Conservation (phyloP, 2,329 filamentous ascomycete species). For the Paecilomyces variotii region DNA sequence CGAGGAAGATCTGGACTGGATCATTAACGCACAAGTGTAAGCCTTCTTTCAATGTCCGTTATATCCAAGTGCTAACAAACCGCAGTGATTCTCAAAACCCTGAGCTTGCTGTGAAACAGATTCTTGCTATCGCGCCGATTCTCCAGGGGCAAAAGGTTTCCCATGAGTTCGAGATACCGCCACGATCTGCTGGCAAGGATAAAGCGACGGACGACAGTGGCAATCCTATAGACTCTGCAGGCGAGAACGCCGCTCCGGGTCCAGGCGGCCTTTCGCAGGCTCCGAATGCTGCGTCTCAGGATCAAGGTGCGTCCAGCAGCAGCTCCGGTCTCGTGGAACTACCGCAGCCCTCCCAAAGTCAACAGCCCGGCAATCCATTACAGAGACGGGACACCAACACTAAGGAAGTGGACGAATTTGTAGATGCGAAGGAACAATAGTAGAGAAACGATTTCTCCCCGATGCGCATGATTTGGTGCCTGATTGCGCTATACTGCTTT, state of each 20-base stretch:
- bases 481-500: not conserved
- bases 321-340: conserved; percentile 11
- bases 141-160: conserved; percentile 62
- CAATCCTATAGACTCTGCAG: conserved; percentile 20
- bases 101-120: conserved; percentile 67
- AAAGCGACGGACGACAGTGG: conserved; percentile 1
- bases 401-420: conserved; percentile 34
- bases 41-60: conserved; percentile 17
- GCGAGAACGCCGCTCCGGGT: not conserved
- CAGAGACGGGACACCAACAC: conserved; percentile 32
- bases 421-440: conserved; percentile 32
- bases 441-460: not conserved
- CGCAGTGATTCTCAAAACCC: conserved; percentile 56
- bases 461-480: not conserved
- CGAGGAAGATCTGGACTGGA: conserved; percentile 89
- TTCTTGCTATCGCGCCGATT: conserved; percentile 78
- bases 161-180: conserved; percentile 50
- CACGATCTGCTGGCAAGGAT: conserved; percentile 23
- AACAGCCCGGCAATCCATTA: conserved; percentile 12
- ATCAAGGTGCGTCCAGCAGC: not conserved
- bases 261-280: not conserved
- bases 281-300: not conserved
- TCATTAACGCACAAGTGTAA: conserved; percentile 80
- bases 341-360: conserved; percentile 7
- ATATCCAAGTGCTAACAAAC: not conserved